Percentiles rank a stretch among this genome's conserved stretches.
phyloP scores from a whole-genome alignment of 2,329 filamentous ascomycete genomes.

The Dichotomopilus funicola region DNA sequence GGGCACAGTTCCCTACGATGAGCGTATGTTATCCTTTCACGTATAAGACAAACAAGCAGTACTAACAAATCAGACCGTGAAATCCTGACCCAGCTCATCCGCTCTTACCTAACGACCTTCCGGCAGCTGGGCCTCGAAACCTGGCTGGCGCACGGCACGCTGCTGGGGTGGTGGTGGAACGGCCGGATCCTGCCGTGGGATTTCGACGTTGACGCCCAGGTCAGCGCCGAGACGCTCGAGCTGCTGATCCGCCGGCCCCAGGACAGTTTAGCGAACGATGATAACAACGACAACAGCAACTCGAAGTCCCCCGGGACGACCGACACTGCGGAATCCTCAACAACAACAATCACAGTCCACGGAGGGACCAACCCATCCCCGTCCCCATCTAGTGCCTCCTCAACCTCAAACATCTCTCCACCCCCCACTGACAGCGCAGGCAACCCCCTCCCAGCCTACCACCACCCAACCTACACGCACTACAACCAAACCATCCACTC shows the following conservation, averaged over 20 bases:
- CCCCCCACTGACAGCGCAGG: too few species aligned
- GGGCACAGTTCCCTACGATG: not conserved
- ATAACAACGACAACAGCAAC: slow-evolving; percentile 23
- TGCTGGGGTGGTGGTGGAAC: slow-evolving; percentile 90
- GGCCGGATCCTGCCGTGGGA: slow-evolving; percentile 73
- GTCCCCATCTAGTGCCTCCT: too few species aligned
- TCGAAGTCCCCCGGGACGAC: too few species aligned
- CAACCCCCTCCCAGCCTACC: too few species aligned
- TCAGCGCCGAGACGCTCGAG: slow-evolving; percentile 58
- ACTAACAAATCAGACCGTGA: slow-evolving; percentile 41
- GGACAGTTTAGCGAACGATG: slow-evolving; percentile 53
- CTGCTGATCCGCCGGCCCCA: slow-evolving; percentile 63
- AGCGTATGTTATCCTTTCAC: not conserved
- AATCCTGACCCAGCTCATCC: slow-evolving; percentile 62
- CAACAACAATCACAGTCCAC: too few species aligned
- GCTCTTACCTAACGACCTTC: slow-evolving; percentile 66
- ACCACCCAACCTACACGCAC: too few species aligned
- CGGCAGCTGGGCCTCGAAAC: slow-evolving; percentile 62
- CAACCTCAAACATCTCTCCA: too few species aligned
- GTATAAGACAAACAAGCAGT: not conserved
- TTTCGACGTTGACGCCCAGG: slow-evolving; percentile 77
- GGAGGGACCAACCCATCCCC: too few species aligned
- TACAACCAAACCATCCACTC: too few species aligned
- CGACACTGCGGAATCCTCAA: too few species aligned
- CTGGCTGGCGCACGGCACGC: slow-evolving; percentile 79